phyloP scores from a whole-genome alignment of 106 monocot species.

The Posidonia australis region DNA sequence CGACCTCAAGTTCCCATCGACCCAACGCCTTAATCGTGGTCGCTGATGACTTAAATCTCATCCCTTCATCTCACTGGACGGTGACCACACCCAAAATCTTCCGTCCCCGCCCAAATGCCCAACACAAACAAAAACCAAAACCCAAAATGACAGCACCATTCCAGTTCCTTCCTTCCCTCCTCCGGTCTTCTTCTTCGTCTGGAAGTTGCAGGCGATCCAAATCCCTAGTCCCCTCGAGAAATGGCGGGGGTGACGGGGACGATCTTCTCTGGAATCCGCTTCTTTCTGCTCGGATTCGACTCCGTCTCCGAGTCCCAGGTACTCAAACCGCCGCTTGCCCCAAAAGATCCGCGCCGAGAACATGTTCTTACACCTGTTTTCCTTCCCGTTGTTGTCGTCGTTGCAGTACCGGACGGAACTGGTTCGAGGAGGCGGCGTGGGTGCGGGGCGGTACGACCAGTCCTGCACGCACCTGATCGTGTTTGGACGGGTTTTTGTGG shows the following conservation, averaged over 20 bases:
- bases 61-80: background rate
- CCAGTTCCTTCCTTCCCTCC: too few relatives aligned
- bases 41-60: too few relatives aligned
- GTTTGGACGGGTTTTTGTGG: slow-evolving; percentile 55
- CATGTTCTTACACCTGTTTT: background rate
- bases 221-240: too few relatives aligned
- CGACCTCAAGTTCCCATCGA: too few relatives aligned
- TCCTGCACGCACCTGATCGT: slow-evolving; percentile 85
- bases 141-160: too few relatives aligned
- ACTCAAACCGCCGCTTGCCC: too few relatives aligned
- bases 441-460: slow-evolving; percentile 46
- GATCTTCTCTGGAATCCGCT: slow-evolving; percentile 67
- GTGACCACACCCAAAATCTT: too few relatives aligned
- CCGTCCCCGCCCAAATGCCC: too few relatives aligned
- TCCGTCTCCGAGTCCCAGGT: slow-evolving; percentile 81
- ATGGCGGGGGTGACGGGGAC: slow-evolving; percentile 10
- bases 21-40: too few relatives aligned
- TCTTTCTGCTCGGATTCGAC: slow-evolving; percentile 85
- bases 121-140: too few relatives aligned
- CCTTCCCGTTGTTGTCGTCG: slow-evolving; percentile 7
- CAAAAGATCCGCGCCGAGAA: background rate
- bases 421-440: slow-evolving; percentile 46
- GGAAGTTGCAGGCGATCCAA: too few relatives aligned
- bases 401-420: slow-evolving; percentile 82
- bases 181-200: too few relatives aligned